Evolutionary conservation across 768 basidiomycete genomes (phyloP), one percentile per base, ranked within the genome.

Genomic region (Leccinum boreale): DNA sequence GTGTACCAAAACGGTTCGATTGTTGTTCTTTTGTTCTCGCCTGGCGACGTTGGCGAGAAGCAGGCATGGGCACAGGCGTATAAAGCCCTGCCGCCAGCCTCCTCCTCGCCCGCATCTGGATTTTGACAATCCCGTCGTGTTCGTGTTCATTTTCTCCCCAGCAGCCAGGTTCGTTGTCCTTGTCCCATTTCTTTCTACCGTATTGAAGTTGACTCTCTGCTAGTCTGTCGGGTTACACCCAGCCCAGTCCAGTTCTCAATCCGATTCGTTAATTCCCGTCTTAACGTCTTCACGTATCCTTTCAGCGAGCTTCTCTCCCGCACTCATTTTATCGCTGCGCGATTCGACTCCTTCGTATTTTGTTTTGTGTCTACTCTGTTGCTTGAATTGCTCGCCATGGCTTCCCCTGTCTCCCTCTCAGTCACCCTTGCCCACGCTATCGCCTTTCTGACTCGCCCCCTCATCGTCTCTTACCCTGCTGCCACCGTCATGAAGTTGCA

Each of bases 381-480:
- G 7, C 53, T 65, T 50, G 45, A 39, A 24, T 24, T 33, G 33
- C 33, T 47, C 50, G 58, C 23, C 44, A 70, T 72, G 71, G 49
- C 73, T 63, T 70, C 73, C 60, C 63, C 71, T 63, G 65, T 82
- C 63, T 73, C 79, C 65, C 84, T 92, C 71, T 77, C 85, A 60
- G 70, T 83, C 74, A 81, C 89, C 62, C 82, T 92, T 71, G 79
- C 86, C 58, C 86, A 92, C 66, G 85, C 85, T 70, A 80, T 90
- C 70, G 76, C 85, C 56, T 89, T 85, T 77, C 79, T 92, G 71
- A 90, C 87, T 36, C 79, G 81, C 33, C 83, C 87, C 57, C 81
- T 90, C 59, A 76, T 80, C 64, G 65, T 72, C 54, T 73, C 78
- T 42, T 83, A 87, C 72, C 73, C 86, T n/a, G 77, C 83, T 46